Base-by-base conservation (phyloP, 768 basidiomycete genomes). In the Mrakia gelida region DNA sequence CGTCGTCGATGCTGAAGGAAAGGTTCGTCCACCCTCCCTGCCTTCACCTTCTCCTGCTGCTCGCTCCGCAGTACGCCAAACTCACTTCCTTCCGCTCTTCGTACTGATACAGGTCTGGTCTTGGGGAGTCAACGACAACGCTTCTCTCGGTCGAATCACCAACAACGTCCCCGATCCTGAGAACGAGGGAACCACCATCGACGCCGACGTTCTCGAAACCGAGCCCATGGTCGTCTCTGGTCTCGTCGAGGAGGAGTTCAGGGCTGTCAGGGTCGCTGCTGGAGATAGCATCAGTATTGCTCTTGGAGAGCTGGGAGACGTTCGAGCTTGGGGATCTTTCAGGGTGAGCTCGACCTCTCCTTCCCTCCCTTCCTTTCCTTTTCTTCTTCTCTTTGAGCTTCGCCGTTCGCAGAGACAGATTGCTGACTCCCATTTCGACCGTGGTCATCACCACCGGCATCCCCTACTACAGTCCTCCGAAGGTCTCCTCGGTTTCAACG, bases 1-100 rank as follows among this genome's bases (percentile, higher is more conserved):
- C 65, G 91, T 94, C 82, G 87, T 97, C 43, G 95, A 97, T 83
- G 92, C 94, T 82, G 90, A 89, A 80, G 96, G 96, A 81, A 90
- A 90, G 34, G 95, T 98, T 83, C 84, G 94, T 88, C 34, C 11
- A 30, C 0, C 30, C 34, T 32, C 67, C 13, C n/a, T 54, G 73
- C 18, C 30, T 13, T 26, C 34, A 49, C 23, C 38, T 41, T 18
- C 49, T 68, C 15, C 38, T 32, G 3, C 4, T 49, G 18, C n/a
- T 54, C 75, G 18, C 49, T 15, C 45, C 68, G 7, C 18, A 2
- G 34, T 32, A 10, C 41, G 41, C 32, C 28, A 5, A 61, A 26
- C 56, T n/a, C 9, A 43, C 18, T 15, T 43, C 16, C 34, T 71
- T n/a, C 8, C 56, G 23, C 54, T 54, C 49, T 32, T 32, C 7